These are phyloP conservation scores for Beauveria sp. DNA, from an alignment of 2,329 filamentous ascomycete species.

Conservation along the genomic window DNA sequence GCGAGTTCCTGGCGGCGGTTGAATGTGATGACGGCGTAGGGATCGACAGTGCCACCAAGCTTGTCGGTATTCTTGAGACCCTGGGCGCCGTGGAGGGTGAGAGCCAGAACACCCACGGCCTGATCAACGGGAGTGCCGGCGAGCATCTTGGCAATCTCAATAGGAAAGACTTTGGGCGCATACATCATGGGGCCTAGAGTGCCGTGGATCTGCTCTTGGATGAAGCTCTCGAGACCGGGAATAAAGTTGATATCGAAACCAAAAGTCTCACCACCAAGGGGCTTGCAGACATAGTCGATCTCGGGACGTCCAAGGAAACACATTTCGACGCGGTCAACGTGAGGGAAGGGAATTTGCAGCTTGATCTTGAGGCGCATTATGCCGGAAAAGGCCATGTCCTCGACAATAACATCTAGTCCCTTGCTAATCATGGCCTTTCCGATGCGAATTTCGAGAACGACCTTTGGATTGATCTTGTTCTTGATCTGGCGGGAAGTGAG, in stretches of 20 bases:
- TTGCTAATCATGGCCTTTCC: slow-evolving; percentile 97
- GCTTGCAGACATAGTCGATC: slow-evolving; percentile 97
- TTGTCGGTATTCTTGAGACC: slow-evolving; percentile 94
- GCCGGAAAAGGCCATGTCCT: slow-evolving; percentile 93
- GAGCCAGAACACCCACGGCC: slow-evolving; percentile 85
- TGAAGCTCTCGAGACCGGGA: slow-evolving; percentile 86
- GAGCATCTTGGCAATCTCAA: slow-evolving; percentile 97
- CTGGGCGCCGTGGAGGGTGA: slow-evolving; percentile 84
- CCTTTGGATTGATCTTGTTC: slow-evolving; percentile 94
- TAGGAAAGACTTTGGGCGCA: slow-evolving; percentile 91
- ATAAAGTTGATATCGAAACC: slow-evolving; percentile 99
- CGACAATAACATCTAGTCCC: slow-evolving; percentile 92
- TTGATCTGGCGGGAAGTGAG: slow-evolving; percentile 84
- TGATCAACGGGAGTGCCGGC: slow-evolving; percentile 90
- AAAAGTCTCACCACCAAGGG: slow-evolving; percentile 86
- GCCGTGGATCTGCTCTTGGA: slow-evolving; percentile 90
- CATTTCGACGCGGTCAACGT: slow-evolving; percentile 90
- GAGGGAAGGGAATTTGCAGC: slow-evolving; percentile 90
- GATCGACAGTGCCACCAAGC: slow-evolving; percentile 85
- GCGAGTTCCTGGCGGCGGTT: slow-evolving; percentile 77
- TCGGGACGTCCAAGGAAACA: slow-evolving; percentile 84
- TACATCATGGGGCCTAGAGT: slow-evolving; percentile 98
- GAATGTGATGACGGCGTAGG: slow-evolving; percentile 77
- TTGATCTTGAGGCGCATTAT: slow-evolving; percentile 97
- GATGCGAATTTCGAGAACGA: slow-evolving; percentile 88